Base-by-base conservation (phyloP, 495 filamentous ascomycete genomes). In the Penicillium mononematosum region DNA sequence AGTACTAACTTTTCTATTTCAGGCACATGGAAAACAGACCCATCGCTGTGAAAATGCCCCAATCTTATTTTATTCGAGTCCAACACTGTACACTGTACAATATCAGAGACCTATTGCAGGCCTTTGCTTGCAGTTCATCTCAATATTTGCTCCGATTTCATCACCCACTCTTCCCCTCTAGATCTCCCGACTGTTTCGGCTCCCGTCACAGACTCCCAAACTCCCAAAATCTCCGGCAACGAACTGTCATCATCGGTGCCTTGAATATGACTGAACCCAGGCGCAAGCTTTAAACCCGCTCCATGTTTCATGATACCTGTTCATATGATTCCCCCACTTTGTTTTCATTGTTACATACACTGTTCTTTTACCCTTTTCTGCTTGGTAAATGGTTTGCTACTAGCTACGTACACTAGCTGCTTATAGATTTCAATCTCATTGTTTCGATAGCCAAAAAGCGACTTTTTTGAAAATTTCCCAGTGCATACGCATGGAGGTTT, bases 21-120 rank as follows among this genome's bases (percentile, higher is more conserved):
- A 75, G 72, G 72, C 24, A 62, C 70, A 16, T 75, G 72, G 72
- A 75, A 75, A 54, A 69, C 69, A 22, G 72, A 75, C 39, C 67
- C 72, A 27, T 72, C 71, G 5, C 58, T 76, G 24, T 76, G 53
- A 67, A 48, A 36, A 39, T 39, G 16, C 6, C 24, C 6, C 14
- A 49, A 19, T 8, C 17, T 41, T 14, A 19, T 19, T 6, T 10
- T 5, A 16, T 22, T 32, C 14, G 4, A 42, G 31, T 17, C 3
- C 22, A 34, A 19, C 34, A 14, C 22, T 51, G 11, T 51, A 42
- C 36, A 27, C 22, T 38, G n/a, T 25, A 16, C n/a, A 17, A n/a
- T 17, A 25, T 19, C 24, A 31, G 38, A 29, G n/a, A 27, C 24
- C 24, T 25, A 29, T 43, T 10, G 11, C 39, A 44, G 14, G 5